These are phyloP conservation scores for Orbilia ellipsospora DNA, from an alignment of 2,329 filamentous ascomycete species.

Conservation along the genomic window DNA sequence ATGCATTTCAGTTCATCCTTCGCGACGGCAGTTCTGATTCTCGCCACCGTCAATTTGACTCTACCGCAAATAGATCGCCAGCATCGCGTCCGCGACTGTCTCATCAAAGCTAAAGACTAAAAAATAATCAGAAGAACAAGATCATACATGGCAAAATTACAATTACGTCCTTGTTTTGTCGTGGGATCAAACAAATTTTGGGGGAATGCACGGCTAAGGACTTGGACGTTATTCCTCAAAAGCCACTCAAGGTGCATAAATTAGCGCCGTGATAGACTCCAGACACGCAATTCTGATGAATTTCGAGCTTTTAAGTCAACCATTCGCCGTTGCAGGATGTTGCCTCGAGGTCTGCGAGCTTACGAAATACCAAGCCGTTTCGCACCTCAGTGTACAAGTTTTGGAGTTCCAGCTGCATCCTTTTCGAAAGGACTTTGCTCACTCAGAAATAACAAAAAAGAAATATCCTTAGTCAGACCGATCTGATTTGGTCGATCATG, in stretches of 20 bases:
- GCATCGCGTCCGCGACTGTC: no score
- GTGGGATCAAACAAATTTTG: not conserved
- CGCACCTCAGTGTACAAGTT: slow-evolving; percentile 16
- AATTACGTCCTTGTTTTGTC: not conserved
- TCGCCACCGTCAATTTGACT: no score
- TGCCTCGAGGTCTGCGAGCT: slow-evolving; percentile 1
- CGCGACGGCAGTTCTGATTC: no score
- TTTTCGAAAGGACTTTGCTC: slow-evolving; percentile 28
- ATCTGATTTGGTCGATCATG: slow-evolving; percentile 19
- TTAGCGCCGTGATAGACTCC: slow-evolving; percentile 19
- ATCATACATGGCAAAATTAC: not conserved
- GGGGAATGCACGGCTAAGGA: no score
- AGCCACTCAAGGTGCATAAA: not conserved
- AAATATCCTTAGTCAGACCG: not conserved
- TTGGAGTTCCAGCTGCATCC: slow-evolving; percentile 5
- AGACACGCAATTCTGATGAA: slow-evolving; percentile 7
- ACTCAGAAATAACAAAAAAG: not conserved
- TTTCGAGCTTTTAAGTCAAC: slow-evolving; percentile 18
- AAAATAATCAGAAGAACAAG: no score
- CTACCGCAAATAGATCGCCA: no score
- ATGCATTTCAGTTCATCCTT: no score
- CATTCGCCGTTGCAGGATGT: slow-evolving; percentile 21
- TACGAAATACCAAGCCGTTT: slow-evolving; percentile 20
- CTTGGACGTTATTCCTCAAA: no score
- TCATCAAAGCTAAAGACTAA: slow-evolving; percentile 8